Conservation (phyloP, 805 yeast species). For the Isabelozyma heimii region DNA sequence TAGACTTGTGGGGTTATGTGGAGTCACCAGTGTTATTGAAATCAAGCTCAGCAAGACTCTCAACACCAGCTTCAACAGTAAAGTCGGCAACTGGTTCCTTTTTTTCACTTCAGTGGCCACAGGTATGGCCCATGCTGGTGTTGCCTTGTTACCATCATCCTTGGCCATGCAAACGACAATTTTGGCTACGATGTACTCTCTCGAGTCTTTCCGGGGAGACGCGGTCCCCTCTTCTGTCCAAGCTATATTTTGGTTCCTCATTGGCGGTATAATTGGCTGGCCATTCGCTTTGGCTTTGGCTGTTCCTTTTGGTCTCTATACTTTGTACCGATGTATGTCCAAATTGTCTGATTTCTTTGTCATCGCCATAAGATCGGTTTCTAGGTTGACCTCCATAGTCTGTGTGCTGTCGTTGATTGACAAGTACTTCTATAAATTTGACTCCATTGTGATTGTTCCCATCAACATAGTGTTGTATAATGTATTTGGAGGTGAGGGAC, state of each 20-base stretch:
- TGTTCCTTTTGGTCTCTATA: conserved; percentile 52
- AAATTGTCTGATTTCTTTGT: conserved; percentile 1
- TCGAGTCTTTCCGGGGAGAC: conserved; percentile 14
- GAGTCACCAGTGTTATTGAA: conserved; percentile 50
- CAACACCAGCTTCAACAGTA: conserved; percentile 24
- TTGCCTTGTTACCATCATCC: conserved; percentile 80
- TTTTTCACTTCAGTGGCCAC: conserved; percentile 63
- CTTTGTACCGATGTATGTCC: conserved; percentile 7
- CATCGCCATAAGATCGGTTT: not conserved
- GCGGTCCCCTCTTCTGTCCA: conserved; percentile 6
- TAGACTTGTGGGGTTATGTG: conserved; percentile 39
- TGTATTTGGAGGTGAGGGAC: conserved; percentile 61
- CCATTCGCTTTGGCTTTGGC: conserved; percentile 75
- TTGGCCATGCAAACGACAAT: conserved; percentile 56
- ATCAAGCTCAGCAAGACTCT: conserved; percentile 45
- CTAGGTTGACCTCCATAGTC: conserved; percentile 13
- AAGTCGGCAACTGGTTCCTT: conserved; percentile 58
- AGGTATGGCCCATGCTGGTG: conserved; percentile 87
- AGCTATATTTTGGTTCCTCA: conserved; percentile 43
- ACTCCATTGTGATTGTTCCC: conserved; percentile 62
- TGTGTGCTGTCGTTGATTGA: conserved; percentile 46
- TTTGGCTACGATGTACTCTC: conserved; percentile 40
- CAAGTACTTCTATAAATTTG: conserved; percentile 53
- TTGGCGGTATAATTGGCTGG: conserved; percentile 90
- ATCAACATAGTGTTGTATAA: conserved; percentile 81